Base-by-base conservation (phyloP, 176 grass and related monocot species). In the Aegilops umbellulata region DNA sequence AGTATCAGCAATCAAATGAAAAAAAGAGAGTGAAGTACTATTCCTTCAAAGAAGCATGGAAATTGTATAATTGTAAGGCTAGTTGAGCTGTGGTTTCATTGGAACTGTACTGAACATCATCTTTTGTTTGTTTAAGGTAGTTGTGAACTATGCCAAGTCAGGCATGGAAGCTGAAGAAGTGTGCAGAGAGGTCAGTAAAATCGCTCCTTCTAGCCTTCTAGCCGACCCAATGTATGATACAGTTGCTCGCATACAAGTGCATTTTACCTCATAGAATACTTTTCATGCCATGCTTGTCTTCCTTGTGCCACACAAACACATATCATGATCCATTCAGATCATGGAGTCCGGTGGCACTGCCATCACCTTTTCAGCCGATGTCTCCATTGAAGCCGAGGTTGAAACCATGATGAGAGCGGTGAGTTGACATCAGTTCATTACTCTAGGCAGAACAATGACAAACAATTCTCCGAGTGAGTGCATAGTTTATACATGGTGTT, bases 111-210 rank as follows among this genome's bases (percentile, higher is more conserved):
- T 53, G 35, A 76, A 1, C 13, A 3, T 87, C 7, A 14, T 41
- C 1, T 24, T 78, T 78, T 26, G 14, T 49, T 32, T 25, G 17
- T 74, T 19, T 22, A 80, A 97, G 96, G 96, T 98, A 13, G 76
- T 98, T 41, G 86, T 98, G 63, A 98, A 98, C 84, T 98, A 98
- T 63, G 90, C 91, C 77, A 92, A 91, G 79, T 98, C 93, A 61
- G 78, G 88, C 32, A 94, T 84, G 65, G 96, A 95, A 89, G 96
- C 96, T 77, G 90, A 98, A 92, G 82, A 98, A 65, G 93, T 95
- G 31, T 90, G 91, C 79, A 98, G 94, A 86, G 90, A 98, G 90
- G 96, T 98, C 47, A 83, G 88, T 60, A 44, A 35, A 58, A 31
- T 29, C 3, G 13, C 22, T 60, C 22, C 71, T 74, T 29, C 22